phyloP scores from a whole-genome alignment of 768 basidiomycete species.

The Paxillus involutus region DNA sequence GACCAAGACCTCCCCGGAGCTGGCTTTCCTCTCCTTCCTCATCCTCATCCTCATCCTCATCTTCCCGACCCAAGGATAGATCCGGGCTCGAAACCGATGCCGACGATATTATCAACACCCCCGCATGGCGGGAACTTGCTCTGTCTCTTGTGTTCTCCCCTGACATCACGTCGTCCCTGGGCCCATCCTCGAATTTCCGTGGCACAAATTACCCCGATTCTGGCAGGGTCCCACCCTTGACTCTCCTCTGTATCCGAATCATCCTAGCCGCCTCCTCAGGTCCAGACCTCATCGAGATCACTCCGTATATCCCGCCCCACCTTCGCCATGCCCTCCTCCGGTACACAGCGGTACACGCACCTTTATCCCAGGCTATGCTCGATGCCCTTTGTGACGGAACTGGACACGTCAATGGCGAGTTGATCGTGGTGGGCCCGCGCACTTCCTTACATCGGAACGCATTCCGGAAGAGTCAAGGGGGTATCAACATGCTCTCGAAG shows the following conservation, averaged over 20 bases:
- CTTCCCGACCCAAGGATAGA: slow-evolving; percentile 16
- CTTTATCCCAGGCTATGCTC: slow-evolving; percentile 51
- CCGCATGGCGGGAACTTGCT: slow-evolving; percentile 53
- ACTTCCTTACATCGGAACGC: slow-evolving; percentile 43
- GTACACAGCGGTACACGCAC: slow-evolving; percentile 55
- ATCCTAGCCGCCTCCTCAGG: slow-evolving; percentile 41
- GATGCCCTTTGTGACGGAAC: slow-evolving; percentile 48
- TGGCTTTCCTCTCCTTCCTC: slow-evolving; percentile 42
- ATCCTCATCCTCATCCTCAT: neutral
- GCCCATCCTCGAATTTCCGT: neutral
- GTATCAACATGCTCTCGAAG: neutral
- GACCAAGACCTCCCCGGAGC: slow-evolving; percentile 57
- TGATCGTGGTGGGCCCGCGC: slow-evolving; percentile 60
- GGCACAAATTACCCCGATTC: slow-evolving; percentile 15
- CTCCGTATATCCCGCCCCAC: slow-evolving; percentile 55
- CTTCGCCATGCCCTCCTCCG: slow-evolving; percentile 59
- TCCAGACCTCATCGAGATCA: slow-evolving; percentile 46
- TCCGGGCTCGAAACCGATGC: slow-evolving; percentile 10
- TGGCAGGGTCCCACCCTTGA: slow-evolving; percentile 45
- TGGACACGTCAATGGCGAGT: slow-evolving; percentile 60
- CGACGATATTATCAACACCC: slow-evolving; percentile 23
- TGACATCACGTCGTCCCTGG: neutral
- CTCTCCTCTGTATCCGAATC: slow-evolving; percentile 55
- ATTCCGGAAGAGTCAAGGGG: slow-evolving; percentile 29
- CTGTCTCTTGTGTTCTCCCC: slow-evolving; percentile 50